Conservation (phyloP, 257 asterid species). For the Penstemon barbatus region DNA sequence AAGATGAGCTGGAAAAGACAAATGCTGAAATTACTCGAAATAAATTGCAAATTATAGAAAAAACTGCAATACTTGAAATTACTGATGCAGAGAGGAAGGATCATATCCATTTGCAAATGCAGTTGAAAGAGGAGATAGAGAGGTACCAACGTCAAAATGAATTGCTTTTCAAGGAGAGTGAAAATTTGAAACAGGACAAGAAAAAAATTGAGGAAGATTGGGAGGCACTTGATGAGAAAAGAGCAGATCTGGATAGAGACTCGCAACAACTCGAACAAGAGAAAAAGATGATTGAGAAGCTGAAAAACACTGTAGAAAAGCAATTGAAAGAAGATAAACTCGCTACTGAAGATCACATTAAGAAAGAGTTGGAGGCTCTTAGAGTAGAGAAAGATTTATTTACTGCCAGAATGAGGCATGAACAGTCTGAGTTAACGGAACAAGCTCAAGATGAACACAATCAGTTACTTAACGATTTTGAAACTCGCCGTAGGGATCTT, state of each 20-base stretch:
- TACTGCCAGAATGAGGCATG: slow-evolving; percentile 64
- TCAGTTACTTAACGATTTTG: slow-evolving; percentile 56
- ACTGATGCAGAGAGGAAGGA: slow-evolving; percentile 59
- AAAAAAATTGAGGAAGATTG: slow-evolving; percentile 79
- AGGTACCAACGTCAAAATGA: slow-evolving; percentile 51
- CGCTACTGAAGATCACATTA: slow-evolving; percentile 50
- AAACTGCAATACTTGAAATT: slow-evolving; percentile 49
- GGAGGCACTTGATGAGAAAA: slow-evolving; percentile 79
- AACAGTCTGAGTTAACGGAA: slow-evolving; percentile 50
- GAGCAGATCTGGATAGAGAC: slow-evolving; percentile 47
- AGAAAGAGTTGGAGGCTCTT: slow-evolving; percentile 67
- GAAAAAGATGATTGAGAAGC: slow-evolving; percentile 45
- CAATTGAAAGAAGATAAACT: slow-evolving; percentile 52
- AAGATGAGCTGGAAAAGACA: slow-evolving; percentile 54
- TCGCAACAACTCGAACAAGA: slow-evolving; percentile 51
- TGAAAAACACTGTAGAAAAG: slow-evolving; percentile 47
- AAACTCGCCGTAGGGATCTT: slow-evolving; percentile 53
- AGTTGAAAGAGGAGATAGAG: slow-evolving; percentile 70
- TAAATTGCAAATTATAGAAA: slow-evolving; percentile 49
- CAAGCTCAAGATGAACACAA: slow-evolving; percentile 47
- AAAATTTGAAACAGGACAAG: slow-evolving; percentile 64
- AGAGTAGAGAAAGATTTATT: slow-evolving; percentile 69
- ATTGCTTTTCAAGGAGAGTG: slow-evolving; percentile 58
- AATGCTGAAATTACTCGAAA: slow-evolving; percentile 55
- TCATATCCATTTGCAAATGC: slow-evolving; percentile 49